Evolutionary conservation across 768 basidiomycete species (phyloP), one percentile per base, ranked within the genome.

Genomic region (Boletus sp.): DNA sequence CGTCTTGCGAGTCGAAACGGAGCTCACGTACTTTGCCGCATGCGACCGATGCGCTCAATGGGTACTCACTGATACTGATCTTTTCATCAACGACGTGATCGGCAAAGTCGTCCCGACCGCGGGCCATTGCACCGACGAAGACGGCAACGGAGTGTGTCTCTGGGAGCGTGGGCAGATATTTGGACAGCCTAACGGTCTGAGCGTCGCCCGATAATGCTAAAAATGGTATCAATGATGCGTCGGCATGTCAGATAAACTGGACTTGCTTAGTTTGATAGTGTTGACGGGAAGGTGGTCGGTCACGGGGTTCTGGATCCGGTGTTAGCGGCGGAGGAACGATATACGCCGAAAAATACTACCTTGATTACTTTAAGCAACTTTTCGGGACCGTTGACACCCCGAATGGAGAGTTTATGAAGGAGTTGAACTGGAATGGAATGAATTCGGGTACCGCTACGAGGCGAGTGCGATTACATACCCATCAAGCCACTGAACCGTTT

Each of bases 401-500:
- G 82, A 65, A 99, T 99, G 53, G 89, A 93, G 18, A 98, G 82
- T 65, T 92, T 95, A 75, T 99, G 96, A 10, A 99, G 83, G 8
- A 99, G 82, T 87, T 98, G 97, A 12, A 98, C 96, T 97, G 66
- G 9, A 39, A 55, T 33, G 7, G 29, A 44, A 51, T 63, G 28
- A 60, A 63, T 41, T 15, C 37, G n/a, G 47, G 11, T 1, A 12
- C 18, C 18, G 18, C 2, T 20, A 7, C 8, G 33, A 20, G 7
- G 3, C 17, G 9, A 7, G n/a, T 0, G 42, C 20, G 36, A 14
- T 9, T 67, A 59, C 80, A 60, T 67, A 96, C 94, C 95, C 97
- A 99, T 99, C 62, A 99, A 78, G 20, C 97, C 97, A 56, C 92
- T 94, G 75, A 99, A 99, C 10, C 97, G 86, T 76, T 99, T 99